Evolutionary conservation across 2,329 filamentous ascomycete genomes (phyloP), one percentile per base, ranked within the genome.

Genomic region (Herpotrichia juniperi): DNA sequence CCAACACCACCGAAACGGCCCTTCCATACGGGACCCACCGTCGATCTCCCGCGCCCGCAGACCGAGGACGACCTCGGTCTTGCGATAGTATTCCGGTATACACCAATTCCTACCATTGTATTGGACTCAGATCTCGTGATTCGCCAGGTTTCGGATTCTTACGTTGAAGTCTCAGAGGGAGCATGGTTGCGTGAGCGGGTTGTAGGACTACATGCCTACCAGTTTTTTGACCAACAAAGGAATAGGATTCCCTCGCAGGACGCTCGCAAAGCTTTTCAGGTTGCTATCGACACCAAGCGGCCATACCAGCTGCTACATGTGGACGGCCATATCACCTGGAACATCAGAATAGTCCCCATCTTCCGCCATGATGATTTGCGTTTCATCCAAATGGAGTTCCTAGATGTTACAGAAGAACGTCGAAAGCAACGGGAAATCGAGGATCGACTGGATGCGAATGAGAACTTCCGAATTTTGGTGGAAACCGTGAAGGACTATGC

Each of bases 401-500:
- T 74, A 6, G 68, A 77, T 43, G 62, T 70, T 37, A 74, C 69
- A 19, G 66, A 68, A 30, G 67, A 74, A 22, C 62, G 63, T 17
- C 56, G 45, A 34, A 61, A 70, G 68, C 53, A 71, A 71, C 51
- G 67, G 10, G 74, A 72, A 32, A 65, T 79, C 32, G 75, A 78
- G 49, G 75, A 79, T 48, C 62, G 59, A 8, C 30, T 68, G 63
- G 78, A 48, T 79, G 81, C 61, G 46, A 80, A 79, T 59, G 81
- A 84, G 58, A 79, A 79, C 4, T 86, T 86, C 63, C 81, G 82
- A n/a, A 82, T 86, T 32, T 62, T 88, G 26, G 76, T 87, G 30
- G 81, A 87, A 56, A 82, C 80, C 0, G 81, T 86, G 59, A 84
- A 82, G 67, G 82, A 86, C 54, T 86, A 85, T 59, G 83, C 83